Evolutionary conservation across 2,329 filamentous ascomycete species (phyloP).

Genomic region (Cladosporium sp.): DNA sequence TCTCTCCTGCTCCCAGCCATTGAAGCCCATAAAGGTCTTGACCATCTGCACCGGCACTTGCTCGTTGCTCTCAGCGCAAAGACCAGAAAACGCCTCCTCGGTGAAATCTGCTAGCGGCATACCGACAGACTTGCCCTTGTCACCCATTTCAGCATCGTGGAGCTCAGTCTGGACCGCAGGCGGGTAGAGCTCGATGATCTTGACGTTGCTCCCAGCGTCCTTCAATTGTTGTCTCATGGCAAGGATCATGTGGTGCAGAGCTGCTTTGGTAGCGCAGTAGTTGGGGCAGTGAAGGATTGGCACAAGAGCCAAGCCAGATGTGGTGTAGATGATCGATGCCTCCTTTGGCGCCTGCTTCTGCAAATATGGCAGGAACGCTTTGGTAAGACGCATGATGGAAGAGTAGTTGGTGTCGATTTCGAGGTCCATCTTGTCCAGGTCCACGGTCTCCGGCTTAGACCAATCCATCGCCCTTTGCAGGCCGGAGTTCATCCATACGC

Average conservation of each 20-base stretch:
- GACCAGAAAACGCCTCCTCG: constrained; percentile 45
- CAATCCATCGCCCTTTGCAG: constrained; percentile 50
- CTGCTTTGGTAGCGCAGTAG: constrained; percentile 55
- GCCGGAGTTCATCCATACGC: constrained; percentile 51
- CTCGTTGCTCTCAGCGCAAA: constrained; percentile 44
- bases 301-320: constrained; percentile 48
- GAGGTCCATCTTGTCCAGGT: constrained; percentile 40
- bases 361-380: constrained; percentile 48
- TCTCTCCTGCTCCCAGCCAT: constrained; percentile 40
- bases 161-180: constrained; percentile 56
- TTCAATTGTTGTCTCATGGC: constrained; percentile 49
- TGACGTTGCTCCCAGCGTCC: constrained; percentile 43
- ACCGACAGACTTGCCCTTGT: constrained; percentile 47
- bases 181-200: constrained; percentile 53
- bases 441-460: constrained; percentile 44
- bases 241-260: constrained; percentile 52
- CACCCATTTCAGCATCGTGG: constrained; percentile 45
- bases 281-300: constrained; percentile 47
- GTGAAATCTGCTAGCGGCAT: constrained; percentile 53
- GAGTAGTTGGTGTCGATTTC: constrained; percentile 52
- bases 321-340: constrained; percentile 45
- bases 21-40: constrained; percentile 41
- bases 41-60: constrained; percentile 49
- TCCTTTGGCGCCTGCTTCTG: constrained; percentile 39
- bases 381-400: constrained; percentile 46